A percentile compares a stretch with the other conserved stretches of the same genome.
phyloP scores from a whole-genome alignment of 345 rosid genomes.

The Eucalyptus camaldulensis region DNA sequence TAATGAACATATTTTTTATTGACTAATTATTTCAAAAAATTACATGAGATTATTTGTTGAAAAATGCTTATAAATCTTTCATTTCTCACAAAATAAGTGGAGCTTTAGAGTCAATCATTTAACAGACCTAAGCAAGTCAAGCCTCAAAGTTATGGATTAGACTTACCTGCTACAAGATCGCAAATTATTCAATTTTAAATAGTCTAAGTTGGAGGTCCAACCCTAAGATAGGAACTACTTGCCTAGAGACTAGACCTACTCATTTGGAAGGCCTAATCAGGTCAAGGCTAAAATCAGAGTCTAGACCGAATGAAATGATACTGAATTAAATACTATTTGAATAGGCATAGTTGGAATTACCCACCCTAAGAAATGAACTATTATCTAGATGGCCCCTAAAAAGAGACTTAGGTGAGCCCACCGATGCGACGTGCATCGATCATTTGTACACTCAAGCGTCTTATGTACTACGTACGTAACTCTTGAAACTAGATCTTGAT shows the following conservation, averaged over 20 bases:
- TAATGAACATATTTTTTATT: no score
- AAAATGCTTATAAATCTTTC: no score
- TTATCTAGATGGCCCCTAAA: not conserved
- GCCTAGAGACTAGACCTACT: not conserved
- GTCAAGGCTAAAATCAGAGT: not conserved
- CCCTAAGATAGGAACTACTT: not conserved
- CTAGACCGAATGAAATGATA: not conserved
- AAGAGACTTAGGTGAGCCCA: not conserved
- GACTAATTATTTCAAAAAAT: no score
- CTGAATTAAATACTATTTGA: not conserved
- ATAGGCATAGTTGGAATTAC: not conserved
- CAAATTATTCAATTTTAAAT: not conserved
- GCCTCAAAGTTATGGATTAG: not conserved
- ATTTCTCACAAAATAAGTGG: no score
- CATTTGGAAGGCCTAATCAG: not conserved
- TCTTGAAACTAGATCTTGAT: not conserved
- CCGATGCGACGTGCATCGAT: rapidly evolving
- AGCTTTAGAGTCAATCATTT: not conserved
- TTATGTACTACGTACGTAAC: rapidly evolving
- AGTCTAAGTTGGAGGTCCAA: not conserved
- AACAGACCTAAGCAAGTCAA: not conserved
- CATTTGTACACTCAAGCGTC: not conserved
- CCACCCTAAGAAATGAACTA: not conserved
- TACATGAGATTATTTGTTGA: no score
- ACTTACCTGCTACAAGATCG: not conserved